A percentile compares a stretch with the other conserved stretches of the same genome.
Conservation (phyloP, 164 flowering plant genomes). For the Vitis labrusca region DNA sequence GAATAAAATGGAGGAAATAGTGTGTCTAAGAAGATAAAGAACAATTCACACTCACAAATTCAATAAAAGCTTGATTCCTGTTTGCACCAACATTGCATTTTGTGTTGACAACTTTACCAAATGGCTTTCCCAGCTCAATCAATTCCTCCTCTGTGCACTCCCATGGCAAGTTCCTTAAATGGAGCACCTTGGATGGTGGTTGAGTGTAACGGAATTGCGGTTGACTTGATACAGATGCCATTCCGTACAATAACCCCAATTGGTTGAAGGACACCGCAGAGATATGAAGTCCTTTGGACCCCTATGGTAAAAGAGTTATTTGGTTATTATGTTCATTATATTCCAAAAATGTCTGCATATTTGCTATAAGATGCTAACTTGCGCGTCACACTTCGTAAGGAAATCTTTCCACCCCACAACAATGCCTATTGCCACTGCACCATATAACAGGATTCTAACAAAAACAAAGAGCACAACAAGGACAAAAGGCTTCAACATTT, state of each 20-base stretch:
- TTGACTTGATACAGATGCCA: slow-evolving; percentile 90
- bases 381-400: too few species aligned
- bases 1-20: neutral
- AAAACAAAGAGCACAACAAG: too few species aligned
- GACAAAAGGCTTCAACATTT: too few species aligned
- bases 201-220: slow-evolving; percentile 94
- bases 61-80: slow-evolving; percentile 88
- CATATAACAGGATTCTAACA: too few species aligned
- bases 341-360: too few species aligned
- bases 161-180: slow-evolving; percentile 94
- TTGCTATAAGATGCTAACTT: too few species aligned
- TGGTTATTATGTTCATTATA: too few species aligned
- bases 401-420: too few species aligned
- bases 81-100: slow-evolving; percentile 98
- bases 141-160: slow-evolving; percentile 94
- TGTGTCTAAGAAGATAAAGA: neutral
- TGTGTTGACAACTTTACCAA: slow-evolving; percentile 91
- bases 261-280: too few species aligned
- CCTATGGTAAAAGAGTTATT: neutral
- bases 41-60: slow-evolving; percentile 61
- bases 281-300: neutral
- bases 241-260: slow-evolving; percentile 23
- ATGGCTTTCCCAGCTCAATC: slow-evolving; percentile 87
- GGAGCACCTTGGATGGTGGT: slow-evolving; percentile 96
- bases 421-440: too few species aligned